A percentile compares a stretch with the other conserved stretches of the same genome.
These are phyloP conservation scores for Coemansia sp. DNA, from an alignment of 192 early-diverging fungal species.

Conservation along the genomic window DNA sequence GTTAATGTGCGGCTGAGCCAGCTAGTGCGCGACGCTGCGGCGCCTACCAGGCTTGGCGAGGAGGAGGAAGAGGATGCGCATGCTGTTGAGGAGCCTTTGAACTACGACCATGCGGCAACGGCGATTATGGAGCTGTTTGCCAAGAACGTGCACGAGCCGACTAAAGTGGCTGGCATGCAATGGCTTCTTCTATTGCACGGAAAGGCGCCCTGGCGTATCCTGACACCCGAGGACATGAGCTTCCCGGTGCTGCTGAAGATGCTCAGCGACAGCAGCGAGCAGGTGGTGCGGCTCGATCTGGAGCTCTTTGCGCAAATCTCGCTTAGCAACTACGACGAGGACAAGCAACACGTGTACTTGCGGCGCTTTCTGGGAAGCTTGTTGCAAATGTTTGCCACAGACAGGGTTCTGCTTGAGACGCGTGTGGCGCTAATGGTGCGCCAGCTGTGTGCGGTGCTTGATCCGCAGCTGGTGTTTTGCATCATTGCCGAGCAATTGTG, in stretches of 20 bases:
- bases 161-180: constrained; percentile 87
- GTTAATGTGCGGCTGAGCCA: constrained; percentile 80
- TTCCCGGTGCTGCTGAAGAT: constrained; percentile 89
- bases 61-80: not conserved
- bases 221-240: constrained; percentile 85
- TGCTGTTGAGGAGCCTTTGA: constrained; percentile 69
- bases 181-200: constrained; percentile 98
- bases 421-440: constrained; percentile 91
- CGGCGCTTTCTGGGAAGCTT: constrained; percentile 87
- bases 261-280: constrained; percentile 91
- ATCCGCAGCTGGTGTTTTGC: constrained; percentile 90
- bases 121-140: constrained; percentile 67
- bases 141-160: constrained; percentile 89
- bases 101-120: constrained; percentile 80
- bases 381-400: constrained; percentile 86
- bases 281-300: constrained; percentile 90
- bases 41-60: constrained; percentile 4
- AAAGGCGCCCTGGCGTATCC: constrained; percentile 83
- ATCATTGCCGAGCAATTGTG: constrained; percentile 81
- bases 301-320: constrained; percentile 96
- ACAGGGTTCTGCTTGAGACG: constrained; percentile 84
- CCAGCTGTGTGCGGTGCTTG: constrained; percentile 86
- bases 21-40: constrained; percentile 59
- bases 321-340: constrained; percentile 7
- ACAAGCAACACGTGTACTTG: constrained; percentile 63